Base-by-base conservation (phyloP, 352 stramenopile species). In the Pythium monospermum region DNA sequence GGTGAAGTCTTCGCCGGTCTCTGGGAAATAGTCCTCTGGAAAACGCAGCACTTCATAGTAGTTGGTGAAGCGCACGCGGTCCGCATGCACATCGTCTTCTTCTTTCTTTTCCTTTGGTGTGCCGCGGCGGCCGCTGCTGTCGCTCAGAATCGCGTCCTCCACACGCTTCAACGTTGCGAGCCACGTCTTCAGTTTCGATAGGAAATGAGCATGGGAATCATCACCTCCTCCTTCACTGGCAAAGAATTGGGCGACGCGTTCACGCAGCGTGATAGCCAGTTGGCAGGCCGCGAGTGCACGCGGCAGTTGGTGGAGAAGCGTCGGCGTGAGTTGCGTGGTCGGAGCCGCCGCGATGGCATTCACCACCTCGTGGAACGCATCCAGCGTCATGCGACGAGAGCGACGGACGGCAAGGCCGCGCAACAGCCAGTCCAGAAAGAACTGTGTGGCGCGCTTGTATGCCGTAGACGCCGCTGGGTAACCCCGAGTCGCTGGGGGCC, bases 391-490 rank as follows among this genome's bases (percentile, higher is more conserved):
- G 37, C 37, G 26, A 16, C 15, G 27, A 27, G 31, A 18, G 42
- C 15, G 6, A 26, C 42, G 19, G 15, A 19, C 23, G 46, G 15
- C 27, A 6, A 16, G 27, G 13, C 28, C 49, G 18, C 49, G 50
- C 23, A 57, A 32, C 32, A 59, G 35, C 33, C 51, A 59, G 19
- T 52, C 25, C n/a, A 47, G 13, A 26, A 59, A 47, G 31, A 40
- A 59, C 21, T 45, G 26, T 15, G 41, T 59, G 4, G 51, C 26
- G 33, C 41, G 51, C 51, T 59, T 59, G 51, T 59, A 51, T 32
- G 33, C 10, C 26, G 42, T 52, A 52, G 32, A 52, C 31, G 50
- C 31, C 40, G 31, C 35, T 41, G 12, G 40, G 50, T n/a, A n/a
- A n/a, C n/a, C n/a, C n/a, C n/a, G n/a, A n/a, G n/a, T n/a, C n/a